A percentile compares a stretch with the other conserved stretches of the same genome.
These are phyloP conservation scores for Pugionium cornutum DNA, from an alignment of 345 rosid genomes.

Conservation along the genomic window DNA sequence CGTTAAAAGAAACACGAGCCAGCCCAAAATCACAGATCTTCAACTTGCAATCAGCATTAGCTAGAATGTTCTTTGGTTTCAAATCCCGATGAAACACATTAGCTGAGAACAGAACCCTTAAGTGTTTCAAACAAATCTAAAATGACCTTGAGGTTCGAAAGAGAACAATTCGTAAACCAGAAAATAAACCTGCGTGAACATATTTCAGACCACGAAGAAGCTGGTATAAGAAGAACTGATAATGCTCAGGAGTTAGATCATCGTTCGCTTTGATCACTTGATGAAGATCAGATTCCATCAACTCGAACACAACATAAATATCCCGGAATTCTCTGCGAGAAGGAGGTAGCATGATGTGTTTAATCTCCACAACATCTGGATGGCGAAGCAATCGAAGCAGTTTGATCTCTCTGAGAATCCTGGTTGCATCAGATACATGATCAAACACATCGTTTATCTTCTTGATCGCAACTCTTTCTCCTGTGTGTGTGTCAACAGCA, in stretches of 20 bases:
- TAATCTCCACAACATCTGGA: slow-evolving; percentile 87
- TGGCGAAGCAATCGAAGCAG: slow-evolving; percentile 87
- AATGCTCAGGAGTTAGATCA: slow-evolving; percentile 91
- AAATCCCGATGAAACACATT: slow-evolving; percentile 95
- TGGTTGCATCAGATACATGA: slow-evolving; percentile 42
- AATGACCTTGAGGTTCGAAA: slow-evolving; percentile 16
- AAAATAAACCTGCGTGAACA: slow-evolving; percentile 68
- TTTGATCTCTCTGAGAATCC: slow-evolving; percentile 89
- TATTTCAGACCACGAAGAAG: background rate
- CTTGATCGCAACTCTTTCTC: slow-evolving; percentile 86
- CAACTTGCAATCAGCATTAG: slow-evolving; percentile 94
- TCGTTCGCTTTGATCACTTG: slow-evolving; percentile 92
- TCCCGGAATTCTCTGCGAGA: slow-evolving; percentile 87
- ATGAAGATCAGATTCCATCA: slow-evolving; percentile 95
- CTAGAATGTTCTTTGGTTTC: slow-evolving; percentile 95
- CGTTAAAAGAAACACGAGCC: slow-evolving; percentile 92
- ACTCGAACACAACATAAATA: slow-evolving; percentile 39
- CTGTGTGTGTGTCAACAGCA: slow-evolving; percentile 74
- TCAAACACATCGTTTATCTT: slow-evolving; percentile 26
- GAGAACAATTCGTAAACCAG: background rate
- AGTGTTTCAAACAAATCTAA: slow-evolving; percentile 12
- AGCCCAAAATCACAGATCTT: slow-evolving; percentile 98
- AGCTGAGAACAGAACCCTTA: slow-evolving; percentile 49
- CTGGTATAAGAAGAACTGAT: slow-evolving; percentile 47
- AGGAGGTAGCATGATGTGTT: slow-evolving; percentile 95